Evolutionary conservation across 331 rosid species (phyloP), one percentile per base, ranked within the genome.

Genomic region (Pyrus hybrid): DNA sequence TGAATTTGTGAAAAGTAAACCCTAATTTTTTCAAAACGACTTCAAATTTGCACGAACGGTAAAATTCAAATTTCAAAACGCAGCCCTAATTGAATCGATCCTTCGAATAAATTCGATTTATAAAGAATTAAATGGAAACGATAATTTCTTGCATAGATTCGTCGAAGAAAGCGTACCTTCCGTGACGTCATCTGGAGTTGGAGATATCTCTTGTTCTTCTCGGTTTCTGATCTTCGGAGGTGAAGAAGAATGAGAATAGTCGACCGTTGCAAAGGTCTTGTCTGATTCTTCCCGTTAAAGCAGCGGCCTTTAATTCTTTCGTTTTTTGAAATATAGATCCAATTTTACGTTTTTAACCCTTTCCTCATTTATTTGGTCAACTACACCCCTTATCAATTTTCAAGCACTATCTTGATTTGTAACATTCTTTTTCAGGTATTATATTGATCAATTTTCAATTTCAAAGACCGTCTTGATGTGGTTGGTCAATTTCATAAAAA

Each of bases 391-490:
- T 9, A 2, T 35, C 4, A 35, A 35, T 2, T 35, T 35, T 35
- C 12, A 35, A 35, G 12, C 3, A 8, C 0, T 35, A 35, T 0
- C 2, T 35, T 35, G 4, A 35, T 35, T 35, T 35, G 43, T 35
- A 1, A 35, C 12, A 35, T 35, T 35, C 3, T 35, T 35, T 9
- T 35, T 8, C 41, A 35, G 3, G 41, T 2, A 35, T 8, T 35
- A 8, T 35, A 35, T 35, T 35, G 12, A 8, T 8, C 4, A 35
- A 35, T 35, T 35, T 35, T 35, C 43, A 35, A 35, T 8, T 35
- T 35, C 1, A 35, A 2, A 0, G 1, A 8, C 0, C 0, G 1
- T 35, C 12, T 35, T 35, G 4, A 35, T 35, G 0, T 35, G 12
- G 1, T 35, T 35, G 43, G 43, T 2, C 12, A 35, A 35, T 8